Percentiles rank a stretch among this genome's conserved stretches.
These are phyloP conservation scores for Conticribra guillardii DNA, from an alignment of 108 stramenopile genomes.

Conservation along the genomic window DNA sequence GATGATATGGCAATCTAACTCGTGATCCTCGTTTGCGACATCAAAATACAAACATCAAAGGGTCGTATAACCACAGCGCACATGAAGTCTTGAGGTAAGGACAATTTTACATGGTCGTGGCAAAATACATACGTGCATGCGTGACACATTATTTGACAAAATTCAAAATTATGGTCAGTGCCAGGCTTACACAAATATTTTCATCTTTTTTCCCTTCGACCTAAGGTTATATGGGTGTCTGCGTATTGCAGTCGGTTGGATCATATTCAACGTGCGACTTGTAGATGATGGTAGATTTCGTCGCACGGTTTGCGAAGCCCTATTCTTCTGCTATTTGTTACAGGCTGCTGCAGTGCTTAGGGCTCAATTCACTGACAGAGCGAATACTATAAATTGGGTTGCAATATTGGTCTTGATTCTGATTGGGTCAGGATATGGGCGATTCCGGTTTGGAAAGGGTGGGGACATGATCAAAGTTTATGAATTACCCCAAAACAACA, in stretches of 20 bases:
- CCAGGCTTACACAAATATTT: neutral
- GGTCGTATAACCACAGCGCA: slow-evolving; percentile 72
- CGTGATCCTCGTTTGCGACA: neutral
- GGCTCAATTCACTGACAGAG: slow-evolving; percentile 81
- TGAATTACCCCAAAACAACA: slow-evolving; percentile 67
- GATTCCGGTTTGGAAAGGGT: slow-evolving; percentile 78
- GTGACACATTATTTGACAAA: no score
- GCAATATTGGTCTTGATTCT: slow-evolving; percentile 64
- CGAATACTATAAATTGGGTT: slow-evolving; percentile 71
- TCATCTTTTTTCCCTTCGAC: neutral
- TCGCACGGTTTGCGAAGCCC: slow-evolving; percentile 80
- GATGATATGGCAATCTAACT: neutral
- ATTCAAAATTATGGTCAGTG: no score
- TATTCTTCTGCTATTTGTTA: slow-evolving; percentile 75
- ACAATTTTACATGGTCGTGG: slow-evolving; percentile 8
- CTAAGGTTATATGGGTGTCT: slow-evolving; percentile 75
- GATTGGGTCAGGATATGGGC: slow-evolving; percentile 69
- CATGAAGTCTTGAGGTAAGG: slow-evolving; percentile 81
- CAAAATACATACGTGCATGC: no score
- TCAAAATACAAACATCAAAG: neutral
- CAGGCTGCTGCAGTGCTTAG: slow-evolving; percentile 77
- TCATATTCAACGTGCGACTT: slow-evolving; percentile 69
- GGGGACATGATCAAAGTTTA: slow-evolving; percentile 86
- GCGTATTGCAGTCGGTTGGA: slow-evolving; percentile 83
- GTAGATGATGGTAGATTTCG: slow-evolving; percentile 89